Evolutionary conservation across 768 basidiomycete species (phyloP).

Genomic region (Pisolithus microcarpus): DNA sequence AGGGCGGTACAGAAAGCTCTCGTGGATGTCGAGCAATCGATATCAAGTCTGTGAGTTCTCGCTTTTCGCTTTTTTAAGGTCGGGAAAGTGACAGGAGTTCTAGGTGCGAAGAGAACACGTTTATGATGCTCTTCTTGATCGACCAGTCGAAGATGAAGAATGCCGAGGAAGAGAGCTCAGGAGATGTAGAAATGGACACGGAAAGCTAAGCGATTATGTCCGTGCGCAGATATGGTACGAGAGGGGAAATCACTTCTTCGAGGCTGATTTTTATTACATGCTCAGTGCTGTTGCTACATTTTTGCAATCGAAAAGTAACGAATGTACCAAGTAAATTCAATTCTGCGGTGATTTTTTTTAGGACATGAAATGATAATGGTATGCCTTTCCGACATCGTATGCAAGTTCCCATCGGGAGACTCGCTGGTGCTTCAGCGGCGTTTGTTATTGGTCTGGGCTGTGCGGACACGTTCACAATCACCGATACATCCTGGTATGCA

Average conservation of each 20-base stretch:
- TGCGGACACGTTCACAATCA: conserved; percentile 3
- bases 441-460: conserved; percentile 16
- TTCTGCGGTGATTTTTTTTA: not conserved
- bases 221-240: not conserved
- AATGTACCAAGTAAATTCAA: conserved; percentile 14
- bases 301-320: conserved; percentile 15
- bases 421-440: conserved; percentile 14
- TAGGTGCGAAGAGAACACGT: conserved; percentile 87
- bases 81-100: conserved; percentile 9
- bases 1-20: conserved; percentile 80
- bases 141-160: conserved; percentile 56
- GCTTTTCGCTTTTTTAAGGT: conserved; percentile 2
- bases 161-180: not conserved
- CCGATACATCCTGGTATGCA: not conserved
- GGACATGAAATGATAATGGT: not conserved
- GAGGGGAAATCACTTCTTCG: not conserved
- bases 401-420: not conserved
- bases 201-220: not conserved
- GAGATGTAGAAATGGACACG: not conserved
- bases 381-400: not conserved
- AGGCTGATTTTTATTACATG: not conserved
- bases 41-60: conserved; percentile 69
- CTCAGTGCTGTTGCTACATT: not conserved
- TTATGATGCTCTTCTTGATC: conserved; percentile 66
- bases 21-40: conserved; percentile 66